Conservation (phyloP, 257 asterid species). For the Lithospermum erythrorhizon region DNA sequence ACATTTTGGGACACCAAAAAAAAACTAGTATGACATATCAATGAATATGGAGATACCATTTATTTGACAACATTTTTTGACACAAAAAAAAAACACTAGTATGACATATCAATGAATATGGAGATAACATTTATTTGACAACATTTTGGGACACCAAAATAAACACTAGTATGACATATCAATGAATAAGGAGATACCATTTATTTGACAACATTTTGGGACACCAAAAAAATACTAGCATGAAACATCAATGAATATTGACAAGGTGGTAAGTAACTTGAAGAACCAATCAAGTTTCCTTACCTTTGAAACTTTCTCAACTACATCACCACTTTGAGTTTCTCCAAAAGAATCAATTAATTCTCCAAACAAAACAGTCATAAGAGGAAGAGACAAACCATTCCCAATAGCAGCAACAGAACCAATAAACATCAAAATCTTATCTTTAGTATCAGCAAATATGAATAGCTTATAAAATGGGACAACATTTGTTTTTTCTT, state of each 20-base stretch:
- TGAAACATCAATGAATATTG: too few species aligned
- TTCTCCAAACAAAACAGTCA: conserved; percentile 70
- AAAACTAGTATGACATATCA: too few species aligned
- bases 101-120: too few species aligned
- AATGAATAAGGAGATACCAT: not conserved
- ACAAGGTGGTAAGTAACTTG: too few species aligned
- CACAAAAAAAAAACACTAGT: not conserved
- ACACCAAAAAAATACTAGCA: not conserved
- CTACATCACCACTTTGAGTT: conserved; percentile 15
- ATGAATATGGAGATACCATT: not conserved
- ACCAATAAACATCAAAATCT: conserved; percentile 49
- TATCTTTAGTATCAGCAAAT: conserved; percentile 54
- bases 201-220: not conserved
- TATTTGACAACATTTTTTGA: not conserved
- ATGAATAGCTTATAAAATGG: conserved; percentile 63
- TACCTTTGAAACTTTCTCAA: conserved; percentile 49
- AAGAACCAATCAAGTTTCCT: not conserved
- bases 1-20: not conserved
- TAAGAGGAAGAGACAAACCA: conserved; percentile 57
- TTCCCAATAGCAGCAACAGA: conserved; percentile 55
- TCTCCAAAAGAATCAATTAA: conserved; percentile 57
- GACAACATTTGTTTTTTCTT: conserved; percentile 23
- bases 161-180: too few species aligned
- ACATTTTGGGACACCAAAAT: not conserved
- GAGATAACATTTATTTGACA: not conserved